A percentile compares a stretch with the other conserved stretches of the same genome.
Conservation (phyloP, 2,329 filamentous ascomycete species). For the Ceratocystis diversiconidia region DNA sequence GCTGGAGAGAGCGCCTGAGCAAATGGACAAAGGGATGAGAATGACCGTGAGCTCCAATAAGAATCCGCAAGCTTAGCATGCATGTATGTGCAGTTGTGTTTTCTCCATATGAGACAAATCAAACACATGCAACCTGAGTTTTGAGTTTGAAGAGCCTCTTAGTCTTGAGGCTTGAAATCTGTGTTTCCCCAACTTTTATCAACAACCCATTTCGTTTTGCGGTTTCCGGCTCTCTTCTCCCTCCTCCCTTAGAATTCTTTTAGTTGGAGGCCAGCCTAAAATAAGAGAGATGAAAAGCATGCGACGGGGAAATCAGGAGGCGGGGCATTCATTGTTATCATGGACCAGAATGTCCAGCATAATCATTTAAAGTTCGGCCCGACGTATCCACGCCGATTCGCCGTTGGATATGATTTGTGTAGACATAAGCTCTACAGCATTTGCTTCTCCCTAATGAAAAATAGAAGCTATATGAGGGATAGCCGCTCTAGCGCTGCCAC, state of each 20-base stretch:
- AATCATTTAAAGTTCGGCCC: background rate
- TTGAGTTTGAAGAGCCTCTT: background rate
- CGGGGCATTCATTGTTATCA: background rate
- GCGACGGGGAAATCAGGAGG: background rate
- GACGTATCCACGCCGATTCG: conserved; percentile 2
- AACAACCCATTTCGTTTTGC: background rate
- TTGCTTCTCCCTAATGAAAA: background rate
- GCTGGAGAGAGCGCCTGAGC: background rate
- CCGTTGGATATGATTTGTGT: background rate
- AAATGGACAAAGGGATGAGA: conserved; percentile 1
- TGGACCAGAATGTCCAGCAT: background rate
- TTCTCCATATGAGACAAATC: background rate
- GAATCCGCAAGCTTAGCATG: background rate
- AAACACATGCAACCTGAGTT: background rate
- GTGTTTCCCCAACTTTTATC: background rate
- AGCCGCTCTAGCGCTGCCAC: background rate
- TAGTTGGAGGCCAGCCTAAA: background rate
- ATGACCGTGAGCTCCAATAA: background rate
- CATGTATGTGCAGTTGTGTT: background rate
- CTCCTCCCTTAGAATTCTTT: background rate
- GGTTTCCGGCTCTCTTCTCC: background rate
- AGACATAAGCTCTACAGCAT: background rate
- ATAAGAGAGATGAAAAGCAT: background rate
- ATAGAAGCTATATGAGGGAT: background rate
- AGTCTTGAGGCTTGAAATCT: background rate